Evolutionary conservation across 2,329 filamentous ascomycete genomes (phyloP).

Genomic region (Pyrenophora graminea): DNA sequence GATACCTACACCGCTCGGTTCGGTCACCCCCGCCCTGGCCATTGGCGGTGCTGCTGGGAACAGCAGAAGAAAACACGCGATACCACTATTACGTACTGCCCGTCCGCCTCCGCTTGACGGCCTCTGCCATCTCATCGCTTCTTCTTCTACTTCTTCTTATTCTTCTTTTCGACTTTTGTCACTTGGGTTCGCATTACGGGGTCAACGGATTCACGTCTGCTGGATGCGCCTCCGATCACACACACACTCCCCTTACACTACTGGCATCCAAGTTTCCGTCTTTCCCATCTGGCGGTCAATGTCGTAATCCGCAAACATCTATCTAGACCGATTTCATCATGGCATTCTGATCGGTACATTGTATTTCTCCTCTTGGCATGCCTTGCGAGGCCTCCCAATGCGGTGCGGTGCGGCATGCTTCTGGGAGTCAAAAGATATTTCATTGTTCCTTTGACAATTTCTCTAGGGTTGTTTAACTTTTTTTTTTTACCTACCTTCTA

Average conservation of each 20-base stretch:
- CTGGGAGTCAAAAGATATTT: conserved; percentile 30
- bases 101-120: conserved; percentile 21
- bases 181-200: conserved; percentile 31
- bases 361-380: conserved; percentile 29
- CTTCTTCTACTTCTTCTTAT: conserved; percentile 9
- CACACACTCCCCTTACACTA: conserved; percentile 19
- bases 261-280: conserved; percentile 20
- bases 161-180: conserved; percentile 30
- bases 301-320: conserved; percentile 14
- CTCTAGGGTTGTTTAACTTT: conserved; percentile 18
- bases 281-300: conserved; percentile 16
- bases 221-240: conserved; percentile 32
- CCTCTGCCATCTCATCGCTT: conserved; percentile 15
- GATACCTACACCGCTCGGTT: conserved; percentile 24
- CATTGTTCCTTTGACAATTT: conserved; percentile 16
- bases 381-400: conserved; percentile 15
- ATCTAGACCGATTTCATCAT: conserved; percentile 36
- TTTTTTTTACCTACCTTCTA: conserved; percentile 30
- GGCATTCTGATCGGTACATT: conserved; percentile 40
- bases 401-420: conserved; percentile 21
- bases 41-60: conserved; percentile 25
- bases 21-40: conserved; percentile 31
- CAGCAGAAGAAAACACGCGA: conserved; percentile 34
- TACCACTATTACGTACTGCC: conserved; percentile 44
- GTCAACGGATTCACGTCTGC: conserved; percentile 33